phyloP scores from a whole-genome alignment of 371 early-diverging fungal genomes.

The Saksenaea oblongispora region DNA sequence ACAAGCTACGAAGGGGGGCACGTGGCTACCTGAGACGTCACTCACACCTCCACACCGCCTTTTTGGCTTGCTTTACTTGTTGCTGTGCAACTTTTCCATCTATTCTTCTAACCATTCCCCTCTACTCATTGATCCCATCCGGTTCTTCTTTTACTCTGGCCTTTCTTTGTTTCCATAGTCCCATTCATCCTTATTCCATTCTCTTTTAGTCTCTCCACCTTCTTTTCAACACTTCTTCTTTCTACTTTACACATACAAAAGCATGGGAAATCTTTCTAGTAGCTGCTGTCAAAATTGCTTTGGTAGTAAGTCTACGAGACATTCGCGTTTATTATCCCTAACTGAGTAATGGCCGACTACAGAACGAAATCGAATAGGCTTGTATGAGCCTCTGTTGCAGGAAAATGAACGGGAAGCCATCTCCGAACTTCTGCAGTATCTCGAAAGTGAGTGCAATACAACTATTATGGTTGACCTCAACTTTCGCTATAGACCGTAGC shows the following conservation, averaged over 20 bases:
- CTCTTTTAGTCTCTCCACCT: background rate
- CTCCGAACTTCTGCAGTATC: constrained; percentile 75
- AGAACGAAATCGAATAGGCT: constrained; percentile 48
- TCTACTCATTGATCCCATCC: background rate
- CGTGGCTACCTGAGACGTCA: background rate
- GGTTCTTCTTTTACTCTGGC: background rate
- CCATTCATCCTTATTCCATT: background rate
- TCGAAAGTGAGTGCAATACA: constrained; percentile 69
- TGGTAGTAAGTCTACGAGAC: constrained; percentile 41
- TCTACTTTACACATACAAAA: constrained; percentile 1
- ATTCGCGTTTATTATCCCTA: background rate
- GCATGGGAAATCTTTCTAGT: constrained; percentile 25
- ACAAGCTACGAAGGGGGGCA: background rate
- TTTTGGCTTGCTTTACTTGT: background rate
- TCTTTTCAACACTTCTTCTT: background rate
- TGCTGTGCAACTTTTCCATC: constrained; percentile 3
- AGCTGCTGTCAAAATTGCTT: constrained; percentile 47
- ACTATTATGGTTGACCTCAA: background rate
- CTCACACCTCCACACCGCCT: background rate
- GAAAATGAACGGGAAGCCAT: constrained; percentile 88
- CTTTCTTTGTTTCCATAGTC: background rate
- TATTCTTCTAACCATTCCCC: background rate
- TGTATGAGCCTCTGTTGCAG: constrained; percentile 82
- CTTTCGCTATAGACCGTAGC: constrained; percentile 59
- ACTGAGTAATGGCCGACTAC: background rate